Conservation (phyloP, 257 asterid genomes). For the Plectranthus barbatus region DNA sequence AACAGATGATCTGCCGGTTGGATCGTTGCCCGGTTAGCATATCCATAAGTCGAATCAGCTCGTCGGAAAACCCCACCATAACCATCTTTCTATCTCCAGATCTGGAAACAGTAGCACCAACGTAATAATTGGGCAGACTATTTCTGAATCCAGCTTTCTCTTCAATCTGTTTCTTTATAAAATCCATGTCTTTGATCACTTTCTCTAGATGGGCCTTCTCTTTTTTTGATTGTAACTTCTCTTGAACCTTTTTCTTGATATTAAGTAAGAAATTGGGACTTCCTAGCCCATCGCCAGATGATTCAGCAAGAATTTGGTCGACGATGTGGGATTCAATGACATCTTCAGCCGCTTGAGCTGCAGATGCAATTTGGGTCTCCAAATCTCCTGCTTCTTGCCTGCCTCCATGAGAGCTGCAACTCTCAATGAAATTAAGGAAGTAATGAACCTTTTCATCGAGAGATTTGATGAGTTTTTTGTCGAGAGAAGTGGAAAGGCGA, state of each 20-base stretch:
- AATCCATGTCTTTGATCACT: background rate
- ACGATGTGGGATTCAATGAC: background rate
- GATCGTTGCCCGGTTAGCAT: background rate
- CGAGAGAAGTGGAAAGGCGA: background rate
- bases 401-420: background rate
- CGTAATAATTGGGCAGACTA: background rate
- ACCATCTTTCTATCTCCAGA: background rate
- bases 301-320: background rate
- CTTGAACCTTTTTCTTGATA: no score
- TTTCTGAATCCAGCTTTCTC: background rate
- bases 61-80: slow-evolving; percentile 4
- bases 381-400: background rate
- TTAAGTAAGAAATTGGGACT: no score
- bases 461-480: background rate
- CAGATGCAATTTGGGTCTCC: background rate
- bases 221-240: no score
- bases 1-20: background rate
- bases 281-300: no score
- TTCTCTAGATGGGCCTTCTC: no score
- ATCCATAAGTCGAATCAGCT: background rate
- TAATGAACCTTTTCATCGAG: background rate
- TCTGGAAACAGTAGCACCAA: background rate
- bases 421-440: slow-evolving; percentile 1
- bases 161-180: background rate
- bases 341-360: background rate